Conservation (phyloP, 257 asterid species). For the Solanum chilense region DNA sequence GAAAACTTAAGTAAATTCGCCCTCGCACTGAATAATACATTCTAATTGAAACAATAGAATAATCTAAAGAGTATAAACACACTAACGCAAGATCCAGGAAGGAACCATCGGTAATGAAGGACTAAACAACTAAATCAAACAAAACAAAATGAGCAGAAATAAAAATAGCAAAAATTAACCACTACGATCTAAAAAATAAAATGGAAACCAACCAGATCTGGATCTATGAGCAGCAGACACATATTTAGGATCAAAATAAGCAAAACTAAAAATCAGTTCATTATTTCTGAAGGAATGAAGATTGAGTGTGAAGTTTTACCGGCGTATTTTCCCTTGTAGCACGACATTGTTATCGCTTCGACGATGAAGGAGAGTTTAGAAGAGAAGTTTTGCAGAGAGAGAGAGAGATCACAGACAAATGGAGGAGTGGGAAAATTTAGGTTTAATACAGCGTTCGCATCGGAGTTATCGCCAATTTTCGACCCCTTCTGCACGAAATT, state of each 20-base stretch:
- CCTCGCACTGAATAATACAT: too few relatives aligned
- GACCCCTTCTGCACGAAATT: slow-evolving; percentile 46
- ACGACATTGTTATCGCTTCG: slow-evolving; percentile 35
- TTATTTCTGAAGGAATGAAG: not conserved
- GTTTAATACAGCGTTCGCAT: not conserved
- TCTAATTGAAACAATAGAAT: too few relatives aligned
- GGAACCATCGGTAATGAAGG: not conserved
- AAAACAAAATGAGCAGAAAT: not conserved
- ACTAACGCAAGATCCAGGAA: not conserved
- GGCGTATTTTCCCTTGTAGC: slow-evolving; percentile 78
- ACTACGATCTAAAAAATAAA: not conserved
- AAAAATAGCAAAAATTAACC: not conserved
- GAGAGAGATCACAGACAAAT: too few relatives aligned
- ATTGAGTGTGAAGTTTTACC: slow-evolving; percentile 20
- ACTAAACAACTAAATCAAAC: not conserved
- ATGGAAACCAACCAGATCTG: not conserved
- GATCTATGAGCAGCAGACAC: not conserved
- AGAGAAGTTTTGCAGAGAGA: not conserved
- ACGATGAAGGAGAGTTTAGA: not conserved
- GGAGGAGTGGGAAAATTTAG: not conserved
- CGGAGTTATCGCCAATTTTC: slow-evolving; percentile 28
- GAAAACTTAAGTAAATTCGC: too few relatives aligned
- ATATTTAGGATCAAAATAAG: not conserved
- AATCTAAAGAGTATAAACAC: not conserved
- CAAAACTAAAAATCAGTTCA: not conserved